Evolutionary conservation across 2,329 filamentous ascomycete species (phyloP), one percentile per base, ranked within the genome.

Genomic region (Aspergillus sp.): DNA sequence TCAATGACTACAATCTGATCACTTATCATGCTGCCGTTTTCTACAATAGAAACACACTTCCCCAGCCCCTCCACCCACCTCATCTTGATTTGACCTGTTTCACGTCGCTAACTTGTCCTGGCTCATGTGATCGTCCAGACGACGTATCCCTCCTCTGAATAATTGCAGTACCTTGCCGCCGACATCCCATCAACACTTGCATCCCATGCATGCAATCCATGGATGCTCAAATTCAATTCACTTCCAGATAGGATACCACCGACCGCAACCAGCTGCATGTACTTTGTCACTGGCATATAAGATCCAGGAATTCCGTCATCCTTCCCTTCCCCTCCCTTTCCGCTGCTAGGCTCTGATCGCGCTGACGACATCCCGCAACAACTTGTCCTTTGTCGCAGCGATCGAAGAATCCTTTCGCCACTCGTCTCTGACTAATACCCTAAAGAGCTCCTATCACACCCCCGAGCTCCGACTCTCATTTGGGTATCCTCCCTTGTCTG

Each of bases 171-270:
- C 38, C 41, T 24, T 48, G 35, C 14, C 20, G 22, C 14, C 26
- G 3, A 32, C 41, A 44, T 24, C 32, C 45, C 13, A 30, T 30
- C 26, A 30, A 30, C 26, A 30, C 26, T 30, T 41, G 20, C 45
- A 38, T 11, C 20, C 24, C 45, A 48, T 48, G 45, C 45, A 48
- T 48, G 45, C 45, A 47, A 30, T 11, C 26, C 26, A 30, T 30
- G 26, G 26, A 30, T 30, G 13, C 35, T 17, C 16, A 38, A 38
- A 38, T n/a, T 38, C 35, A 43, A 33, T 20, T 26, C 35, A 22
- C 22, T 22, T 22, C 35, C 45, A 26, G 33, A 24, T 30, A 3
- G 35, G 7, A n/a, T 38, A 2, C 16, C 35, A n/a, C 14, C 4
- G 14, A 38, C 35, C 35, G 35, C 35, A 38, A 38, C 35, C 35